Conservation (phyloP, 495 filamentous ascomycete genomes). For the Neohortaea acidophila region DNA sequence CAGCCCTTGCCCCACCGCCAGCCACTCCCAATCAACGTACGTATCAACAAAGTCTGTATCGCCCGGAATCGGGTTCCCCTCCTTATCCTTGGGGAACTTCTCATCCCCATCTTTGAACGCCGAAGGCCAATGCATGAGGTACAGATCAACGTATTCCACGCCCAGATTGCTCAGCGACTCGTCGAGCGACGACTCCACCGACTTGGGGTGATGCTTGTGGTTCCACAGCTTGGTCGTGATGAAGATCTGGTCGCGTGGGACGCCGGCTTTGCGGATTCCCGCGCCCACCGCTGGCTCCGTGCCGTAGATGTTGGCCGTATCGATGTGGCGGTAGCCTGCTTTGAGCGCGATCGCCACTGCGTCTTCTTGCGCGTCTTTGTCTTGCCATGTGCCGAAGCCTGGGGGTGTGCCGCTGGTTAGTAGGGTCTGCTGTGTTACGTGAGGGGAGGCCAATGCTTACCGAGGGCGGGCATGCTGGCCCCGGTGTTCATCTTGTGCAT, state of each 20-base stretch:
- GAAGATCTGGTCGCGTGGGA: slow-evolving; percentile 20
- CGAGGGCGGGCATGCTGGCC: no score
- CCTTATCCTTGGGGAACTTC: slow-evolving; percentile 20
- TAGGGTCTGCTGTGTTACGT: no score
- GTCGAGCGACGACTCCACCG: slow-evolving; percentile 17
- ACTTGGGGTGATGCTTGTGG: slow-evolving; percentile 20
- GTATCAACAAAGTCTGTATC: slow-evolving; percentile 25
- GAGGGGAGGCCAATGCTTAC: no score
- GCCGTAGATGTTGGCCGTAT: slow-evolving; percentile 23
- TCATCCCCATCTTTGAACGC: slow-evolving; percentile 19
- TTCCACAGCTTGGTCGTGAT: slow-evolving; percentile 24
- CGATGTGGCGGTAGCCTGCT: slow-evolving; percentile 21
- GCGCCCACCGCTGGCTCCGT: slow-evolving; percentile 20
- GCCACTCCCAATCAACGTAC: slow-evolving; percentile 15
- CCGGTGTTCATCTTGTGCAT: slow-evolving; percentile 5
- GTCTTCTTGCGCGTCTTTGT: slow-evolving; percentile 22
- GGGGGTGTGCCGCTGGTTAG: no score
- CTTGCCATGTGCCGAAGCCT: slow-evolving; percentile 40
- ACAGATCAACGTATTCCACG: slow-evolving; percentile 25
- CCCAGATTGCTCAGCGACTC: slow-evolving; percentile 18
- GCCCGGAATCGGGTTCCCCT: slow-evolving; percentile 19
- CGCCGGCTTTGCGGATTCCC: slow-evolving; percentile 19
- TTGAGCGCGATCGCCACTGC: slow-evolving; percentile 21
- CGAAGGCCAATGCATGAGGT: slow-evolving; percentile 27
- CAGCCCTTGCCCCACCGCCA: no score